Conservation (phyloP, 1,284 basidiomycete species). For the Paramarasmius palmivorus region DNA sequence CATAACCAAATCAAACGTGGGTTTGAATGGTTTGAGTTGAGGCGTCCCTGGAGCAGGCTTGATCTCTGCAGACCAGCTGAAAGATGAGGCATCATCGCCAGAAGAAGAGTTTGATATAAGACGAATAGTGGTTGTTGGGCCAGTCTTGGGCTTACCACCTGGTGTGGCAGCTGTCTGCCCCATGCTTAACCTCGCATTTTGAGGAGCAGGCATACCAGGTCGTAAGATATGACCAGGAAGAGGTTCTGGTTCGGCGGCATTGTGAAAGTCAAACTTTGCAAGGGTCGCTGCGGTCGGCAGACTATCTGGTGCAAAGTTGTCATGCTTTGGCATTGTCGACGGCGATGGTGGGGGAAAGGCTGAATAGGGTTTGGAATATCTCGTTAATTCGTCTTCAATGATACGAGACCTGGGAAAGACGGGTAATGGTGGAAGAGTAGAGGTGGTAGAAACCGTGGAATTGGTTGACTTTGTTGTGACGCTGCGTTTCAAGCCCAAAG, state of each 20-base stretch:
- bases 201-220: slow-evolving; percentile 56
- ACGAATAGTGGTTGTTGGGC: slow-evolving; percentile 60
- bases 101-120: slow-evolving; percentile 46
- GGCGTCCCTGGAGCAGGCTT: slow-evolving; percentile 44
- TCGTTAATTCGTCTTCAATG: slow-evolving; percentile 41
- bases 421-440: slow-evolving; percentile 29
- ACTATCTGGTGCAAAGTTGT: slow-evolving; percentile 49
- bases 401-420: slow-evolving; percentile 23
- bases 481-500: slow-evolving; percentile 63
- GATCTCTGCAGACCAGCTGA: neutral
- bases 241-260: slow-evolving; percentile 39
- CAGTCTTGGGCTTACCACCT: slow-evolving; percentile 34
- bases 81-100: slow-evolving; percentile 11
- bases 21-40: slow-evolving; percentile 59
- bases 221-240: slow-evolving; percentile 57
- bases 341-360: slow-evolving; percentile 43
- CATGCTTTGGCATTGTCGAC: slow-evolving; percentile 40
- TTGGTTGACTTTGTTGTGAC: slow-evolving; percentile 33
- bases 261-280: slow-evolving; percentile 25
- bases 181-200: slow-evolving; percentile 55
- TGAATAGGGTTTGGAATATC: slow-evolving; percentile 52
- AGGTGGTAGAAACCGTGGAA: slow-evolving; percentile 20
- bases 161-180: slow-evolving; percentile 39
- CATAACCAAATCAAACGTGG: slow-evolving; percentile 64
- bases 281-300: slow-evolving; percentile 28